phyloP scores from a whole-genome alignment of 257 asterid species.

The Mitragyna speciosa region DNA sequence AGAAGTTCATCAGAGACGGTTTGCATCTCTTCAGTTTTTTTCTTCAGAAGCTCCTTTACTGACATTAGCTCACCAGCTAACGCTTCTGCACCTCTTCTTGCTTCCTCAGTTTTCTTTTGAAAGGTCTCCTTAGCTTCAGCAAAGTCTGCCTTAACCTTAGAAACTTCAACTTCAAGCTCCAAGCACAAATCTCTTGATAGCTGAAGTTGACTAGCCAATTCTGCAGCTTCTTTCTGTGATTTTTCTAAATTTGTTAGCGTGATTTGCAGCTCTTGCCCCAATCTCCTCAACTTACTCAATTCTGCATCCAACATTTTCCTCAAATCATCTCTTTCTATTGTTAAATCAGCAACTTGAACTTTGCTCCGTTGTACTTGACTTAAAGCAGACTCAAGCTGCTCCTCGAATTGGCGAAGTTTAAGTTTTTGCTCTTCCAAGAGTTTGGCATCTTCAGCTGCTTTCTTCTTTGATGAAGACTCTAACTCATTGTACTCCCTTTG shows the following conservation, averaged over 20 bases:
- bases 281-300: conserved; percentile 35
- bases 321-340: conserved; percentile 49
- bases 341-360: conserved; percentile 41
- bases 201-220: conserved; percentile 48
- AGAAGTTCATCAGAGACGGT: conserved; percentile 44
- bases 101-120: conserved; percentile 44
- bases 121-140: conserved; percentile 48
- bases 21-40: conserved; percentile 50
- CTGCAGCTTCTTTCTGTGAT: conserved; percentile 54
- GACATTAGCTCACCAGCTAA: conserved; percentile 49
- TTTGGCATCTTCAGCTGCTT: conserved; percentile 54
- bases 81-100: conserved; percentile 31
- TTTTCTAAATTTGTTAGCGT: conserved; percentile 42
- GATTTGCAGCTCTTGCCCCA: conserved; percentile 47
- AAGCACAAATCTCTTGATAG: conserved; percentile 49
- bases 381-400: conserved; percentile 43
- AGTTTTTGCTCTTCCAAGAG: conserved; percentile 49
- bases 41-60: conserved; percentile 40
- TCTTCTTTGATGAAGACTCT: conserved; percentile 43
- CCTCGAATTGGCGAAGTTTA: conserved; percentile 46
- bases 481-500: conserved; percentile 44
- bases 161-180: conserved; percentile 53
- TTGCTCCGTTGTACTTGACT: conserved; percentile 40
- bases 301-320: conserved; percentile 44
- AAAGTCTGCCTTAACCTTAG: conserved; percentile 43